phyloP scores from a whole-genome alignment of 768 basidiomycete genomes.

The Russula sp. region DNA sequence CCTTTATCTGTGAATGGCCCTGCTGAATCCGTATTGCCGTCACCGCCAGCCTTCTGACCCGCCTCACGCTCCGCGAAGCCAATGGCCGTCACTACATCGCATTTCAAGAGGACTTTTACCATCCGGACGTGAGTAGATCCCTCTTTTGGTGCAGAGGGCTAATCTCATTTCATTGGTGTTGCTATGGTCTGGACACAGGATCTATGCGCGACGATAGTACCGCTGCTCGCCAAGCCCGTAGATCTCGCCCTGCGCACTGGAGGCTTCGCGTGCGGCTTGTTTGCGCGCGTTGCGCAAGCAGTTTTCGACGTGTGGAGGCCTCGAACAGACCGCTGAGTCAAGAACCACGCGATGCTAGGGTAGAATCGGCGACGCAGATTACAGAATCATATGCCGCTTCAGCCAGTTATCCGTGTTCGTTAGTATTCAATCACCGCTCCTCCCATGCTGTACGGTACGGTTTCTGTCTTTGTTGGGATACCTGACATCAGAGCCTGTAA shows the following conservation, averaged over 20 bases:
- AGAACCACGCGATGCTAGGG: not conserved
- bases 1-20: not conserved
- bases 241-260: constrained; percentile 28
- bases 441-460: not conserved
- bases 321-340: not conserved
- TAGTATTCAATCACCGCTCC: not conserved
- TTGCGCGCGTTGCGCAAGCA: constrained; percentile 9
- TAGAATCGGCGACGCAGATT: not conserved
- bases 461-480: not conserved
- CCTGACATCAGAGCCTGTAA: no score
- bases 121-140: constrained; percentile 39
- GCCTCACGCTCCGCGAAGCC: constrained; percentile 45
- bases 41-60: constrained; percentile 31
- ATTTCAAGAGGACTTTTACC: constrained; percentile 48
- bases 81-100: constrained; percentile 34
- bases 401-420: not conserved
- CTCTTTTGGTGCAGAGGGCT: not conserved
- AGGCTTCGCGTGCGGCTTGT: constrained; percentile 18
- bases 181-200: constrained; percentile 33
- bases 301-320: constrained; percentile 9
- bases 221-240: constrained; percentile 38
- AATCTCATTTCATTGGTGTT: not conserved
- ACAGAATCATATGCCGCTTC: not conserved
- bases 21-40: not conserved
- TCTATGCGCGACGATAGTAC: constrained; percentile 39